Evolutionary conservation across 768 basidiomycete species (phyloP), one percentile per base, ranked within the genome.

Genomic region (Rhodotorula toruloides): DNA sequence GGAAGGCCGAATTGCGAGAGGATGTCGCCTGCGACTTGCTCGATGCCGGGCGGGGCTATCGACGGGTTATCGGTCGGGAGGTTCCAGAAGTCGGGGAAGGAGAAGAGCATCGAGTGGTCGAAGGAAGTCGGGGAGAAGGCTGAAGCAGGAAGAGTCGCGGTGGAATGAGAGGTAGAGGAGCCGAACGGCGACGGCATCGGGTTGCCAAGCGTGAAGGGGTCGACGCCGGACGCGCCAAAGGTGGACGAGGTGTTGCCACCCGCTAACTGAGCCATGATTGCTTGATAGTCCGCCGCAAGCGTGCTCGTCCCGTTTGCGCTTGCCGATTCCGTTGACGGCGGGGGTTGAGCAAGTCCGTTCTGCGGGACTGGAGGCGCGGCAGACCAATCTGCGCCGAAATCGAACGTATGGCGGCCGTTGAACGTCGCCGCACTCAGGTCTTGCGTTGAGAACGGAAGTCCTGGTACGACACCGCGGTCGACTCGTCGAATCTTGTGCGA

Each of bases 351-450:
- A 12, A 3, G 29, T 4, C 19, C 44, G 25, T 19, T 22, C 34
- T 3, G 44, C 25, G 7, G 14, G 21, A 2, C 16, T 16, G 19
- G 47, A 19, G 40, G 40, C 7, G 1, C 10, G 36, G 34, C 32
- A 16, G 34, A 32, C 17, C 29, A 4, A 10, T 8, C 21, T 3
- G 9, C 25, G 14, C 46, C 44, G 22, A 39, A 46, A 1, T 52
- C 42, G 58, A 71, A 67, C 32, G 70, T 71, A 21, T 58, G 44
- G 4, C 63, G 44, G 7, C 65, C 65, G 44, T 61, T 61, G 56
- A 71, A 71, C 0, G 62, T 67, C 27, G 44, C n/a, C 4, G 32
- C 2, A 40, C 44, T 48, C 27, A 71, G 59, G 31, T 71, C 70
- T 21, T 37, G 22, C n/a, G 70, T 71, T 52, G 65, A 64, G n/a